Evolutionary conservation across 1,284 basidiomycete genomes (phyloP), one percentile per base, ranked within the genome.

Genomic region (Malassezia furfur): DNA sequence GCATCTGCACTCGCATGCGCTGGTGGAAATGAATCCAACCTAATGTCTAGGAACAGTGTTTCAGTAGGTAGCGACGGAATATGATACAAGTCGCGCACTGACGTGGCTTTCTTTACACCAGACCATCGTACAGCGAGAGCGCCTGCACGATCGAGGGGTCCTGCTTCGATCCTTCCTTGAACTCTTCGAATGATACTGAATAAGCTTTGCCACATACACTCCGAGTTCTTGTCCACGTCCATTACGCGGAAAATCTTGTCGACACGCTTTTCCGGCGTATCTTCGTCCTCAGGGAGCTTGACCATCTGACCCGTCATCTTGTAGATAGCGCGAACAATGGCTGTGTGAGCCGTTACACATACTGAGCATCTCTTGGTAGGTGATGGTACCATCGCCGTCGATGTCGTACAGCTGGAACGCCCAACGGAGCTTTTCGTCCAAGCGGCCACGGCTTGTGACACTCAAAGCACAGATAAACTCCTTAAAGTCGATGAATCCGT

Each of bases 341-440:
- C 68, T 70, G 55, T 41, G 22, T 47, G 0, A 47, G 45, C 8
- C 3, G 10, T 5, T 14, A 3, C 10, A 70, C 67, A 52, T 54
- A 69, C 67, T 72, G 28, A 74, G 84, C 90, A 99, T 99, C 78
- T 99, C 94, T 68, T 93, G 86, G 55, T 66, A 70, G 21, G 68
- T 69, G 46, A 71, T 71, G 32, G 65, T 65, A 19, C 69, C 67
- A 31, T 72, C 67, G 15, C 66, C 88, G 78, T 99, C 89, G 71
- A 98, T 96, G 75, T 99, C 94, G 77, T 99, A 99, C 45, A 99
- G 80, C 77, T 98, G 91, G 83, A 98, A 99, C 9, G 94, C 94
- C 94, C 93, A 99, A 79, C 90, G 90, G 65, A 99, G 85, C 79
- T 99, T 99, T 80, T 99, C 94, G 74, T 99, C 94, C 53, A 98